Evolutionary conservation across 2,329 filamentous ascomycete genomes (phyloP).

Genomic region (Dendrostoma leiphaemia): DNA sequence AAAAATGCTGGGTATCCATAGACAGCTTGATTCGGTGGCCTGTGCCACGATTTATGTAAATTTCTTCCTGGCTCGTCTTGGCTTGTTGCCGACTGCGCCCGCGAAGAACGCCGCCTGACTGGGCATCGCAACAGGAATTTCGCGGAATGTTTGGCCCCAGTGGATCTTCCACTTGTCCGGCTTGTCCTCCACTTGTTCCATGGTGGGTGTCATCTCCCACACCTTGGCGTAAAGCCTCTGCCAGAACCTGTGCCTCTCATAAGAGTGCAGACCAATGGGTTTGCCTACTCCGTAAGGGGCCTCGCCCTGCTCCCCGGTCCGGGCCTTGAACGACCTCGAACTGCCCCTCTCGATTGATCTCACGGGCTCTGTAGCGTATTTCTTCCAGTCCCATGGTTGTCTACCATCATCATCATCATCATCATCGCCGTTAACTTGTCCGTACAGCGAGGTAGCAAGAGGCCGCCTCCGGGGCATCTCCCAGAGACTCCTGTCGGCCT

Average conservation of each 20-base stretch:
- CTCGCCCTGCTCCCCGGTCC: conserved; percentile 36
- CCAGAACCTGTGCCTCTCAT: conserved; percentile 38
- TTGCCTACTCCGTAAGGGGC: conserved; percentile 30
- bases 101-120: conserved; percentile 47
- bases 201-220: conserved; percentile 44
- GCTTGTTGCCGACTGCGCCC: conserved; percentile 30
- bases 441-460: conserved; percentile 22
- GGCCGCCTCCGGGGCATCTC: conserved; percentile 35
- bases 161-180: conserved; percentile 31
- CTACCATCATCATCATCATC: background rate
- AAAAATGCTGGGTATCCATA: too few relatives aligned
- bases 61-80: too few relatives aligned
- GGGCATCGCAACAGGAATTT: conserved; percentile 29
- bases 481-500: conserved; percentile 34
- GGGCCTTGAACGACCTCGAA: conserved; percentile 32
- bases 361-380: conserved; percentile 38
- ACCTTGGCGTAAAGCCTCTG: conserved; percentile 45
- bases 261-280: conserved; percentile 31
- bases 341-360: conserved; percentile 36
- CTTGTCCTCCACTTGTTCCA: conserved; percentile 30
- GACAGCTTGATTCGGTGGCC: too few relatives aligned
- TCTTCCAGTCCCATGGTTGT: conserved; percentile 41
- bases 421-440: background rate
- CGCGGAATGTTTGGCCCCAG: conserved; percentile 42
- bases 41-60: too few relatives aligned